Evolutionary conservation across 768 basidiomycete species (phyloP), one percentile per base, ranked within the genome.

Genomic region (Trametes cingulata): DNA sequence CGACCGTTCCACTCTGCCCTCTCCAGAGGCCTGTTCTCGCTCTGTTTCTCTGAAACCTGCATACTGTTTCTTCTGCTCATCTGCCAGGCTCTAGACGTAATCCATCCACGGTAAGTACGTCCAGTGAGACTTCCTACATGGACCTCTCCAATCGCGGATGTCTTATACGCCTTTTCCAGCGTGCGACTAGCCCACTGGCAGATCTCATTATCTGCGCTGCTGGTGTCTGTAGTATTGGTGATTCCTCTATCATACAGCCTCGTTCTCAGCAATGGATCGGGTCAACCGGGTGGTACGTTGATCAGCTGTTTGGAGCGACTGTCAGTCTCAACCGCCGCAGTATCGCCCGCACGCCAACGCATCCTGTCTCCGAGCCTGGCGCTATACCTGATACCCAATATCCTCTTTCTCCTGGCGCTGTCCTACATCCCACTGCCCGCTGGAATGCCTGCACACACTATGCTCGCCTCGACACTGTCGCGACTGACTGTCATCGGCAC

Each of bases 401-500:
- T 64, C 41, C 43, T 65, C 6, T 66, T 51, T 52, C 52, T 91
- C 29, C 78, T 85, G 59, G 72, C 78, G 2, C 73, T 93, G 24
- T 89, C 86, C 19, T 82, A 83, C 54, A 79, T 91, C 35, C 90
- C 90, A 3, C 78, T 92, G 14, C 90, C 90, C 5, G 61, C 72
- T 19, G 79, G 5, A 60, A 67, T 64, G 40, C 59, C 62, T 1
- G 36, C 61, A 55, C 68, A 73, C 6, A 69, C 76, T 42, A 78
- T 81, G 53, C 68, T 76, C 2, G 74, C 80, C 24, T 81, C 80
- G 9, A 75, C 83, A 0, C 76, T 81, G 0, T 75, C 87, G 2
- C 82, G 91, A 12, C 78, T 93, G 14, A 82, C 88, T 19, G 87
- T 92, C 19, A 73, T 93, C 20, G 92, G 92, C 2, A 92, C 87